Base-by-base conservation (phyloP, 257 asterid species). In the Solanum tarapatanum region DNA sequence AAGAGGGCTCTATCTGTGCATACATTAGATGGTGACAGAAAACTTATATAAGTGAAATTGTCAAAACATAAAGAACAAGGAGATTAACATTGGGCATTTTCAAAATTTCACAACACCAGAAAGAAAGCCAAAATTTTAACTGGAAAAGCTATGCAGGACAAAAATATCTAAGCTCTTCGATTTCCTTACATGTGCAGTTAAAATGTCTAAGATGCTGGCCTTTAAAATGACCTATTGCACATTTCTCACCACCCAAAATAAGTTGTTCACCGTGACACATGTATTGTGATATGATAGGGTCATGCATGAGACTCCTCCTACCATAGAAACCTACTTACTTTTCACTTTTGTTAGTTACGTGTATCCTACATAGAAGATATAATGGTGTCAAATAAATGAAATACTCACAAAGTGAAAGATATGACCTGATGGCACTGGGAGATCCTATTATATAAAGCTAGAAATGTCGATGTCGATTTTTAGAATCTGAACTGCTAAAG, bases 1-100 rank as follows among this genome's bases (percentile, higher is more conserved):
- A 88, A 64, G 95, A 93, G 90, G 98, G 98, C 90, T 95, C 99
- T 83, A 97, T 90, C 99, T 95, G 82, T 82, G 90, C 88, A 87
- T 37, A 88, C 82, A 74, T 76, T 87, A 83, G 84, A 28, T 37
- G 87, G 74, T 75, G 17, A 58, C 32, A 82, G 17, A 39, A 84
- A 33, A 33, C 32, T 2, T 48, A 4, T 28, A 66, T 24, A 11
- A 10, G 77, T 48, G 51, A 24, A 6, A 88, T 17, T 11, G 74
- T 6, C 35, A 73, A 19, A n/a, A n/a, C 16, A 70, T 30, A 82
- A 48, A 82, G 69, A 82, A 48, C 85, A 48, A 48, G 69, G 69
- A 48, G 19, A 35, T 19, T 72, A 72, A 17, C 16, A 73, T 33
- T 33, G 28, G 28, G 80, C 48, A 19, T 23, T 37, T n/a, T n/a